These are phyloP conservation scores for Plenodomus tracheiphilus DNA, from an alignment of 2,329 filamentous ascomycete species.

Conservation along the genomic window DNA sequence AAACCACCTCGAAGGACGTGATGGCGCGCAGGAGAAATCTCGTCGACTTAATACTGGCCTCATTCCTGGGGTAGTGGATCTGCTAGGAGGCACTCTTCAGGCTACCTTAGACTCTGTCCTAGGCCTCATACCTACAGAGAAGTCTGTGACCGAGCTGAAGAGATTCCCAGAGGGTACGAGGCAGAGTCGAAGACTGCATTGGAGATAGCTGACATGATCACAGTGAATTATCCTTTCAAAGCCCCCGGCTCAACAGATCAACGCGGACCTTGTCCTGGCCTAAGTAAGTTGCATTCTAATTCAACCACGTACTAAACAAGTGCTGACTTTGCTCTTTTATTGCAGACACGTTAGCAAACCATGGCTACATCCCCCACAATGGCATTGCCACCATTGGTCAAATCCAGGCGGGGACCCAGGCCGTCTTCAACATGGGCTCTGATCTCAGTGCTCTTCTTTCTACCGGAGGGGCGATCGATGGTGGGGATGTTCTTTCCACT, in stretches of 20 bases:
- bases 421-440: slow-evolving; percentile 45
- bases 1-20: slow-evolving; percentile 8
- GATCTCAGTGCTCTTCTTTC: slow-evolving; percentile 38
- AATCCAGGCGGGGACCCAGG: slow-evolving; percentile 35
- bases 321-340: slow-evolving; percentile 6
- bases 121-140: slow-evolving; percentile 17
- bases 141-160: slow-evolving; percentile 17
- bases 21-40: neutral
- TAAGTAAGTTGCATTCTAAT: slow-evolving; percentile 7
- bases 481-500: slow-evolving; percentile 19
- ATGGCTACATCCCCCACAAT: slow-evolving; percentile 44
- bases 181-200: too few species aligned
- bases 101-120: slow-evolving; percentile 14
- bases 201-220: neutral
- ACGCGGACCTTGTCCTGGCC: slow-evolving; percentile 46
- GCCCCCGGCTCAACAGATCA: slow-evolving; percentile 46
- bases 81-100: slow-evolving; percentile 11
- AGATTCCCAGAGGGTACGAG: slow-evolving; percentile 20
- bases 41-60: slow-evolving; percentile 11
- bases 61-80: slow-evolving; percentile 8
- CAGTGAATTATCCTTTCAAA: slow-evolving; percentile 35
- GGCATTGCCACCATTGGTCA: slow-evolving; percentile 43
- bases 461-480: slow-evolving; percentile 16
- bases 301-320: too few species aligned
- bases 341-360: slow-evolving; percentile 25